phyloP scores from a whole-genome alignment of 768 basidiomycete genomes.

The Podaxis pistillaris region DNA sequence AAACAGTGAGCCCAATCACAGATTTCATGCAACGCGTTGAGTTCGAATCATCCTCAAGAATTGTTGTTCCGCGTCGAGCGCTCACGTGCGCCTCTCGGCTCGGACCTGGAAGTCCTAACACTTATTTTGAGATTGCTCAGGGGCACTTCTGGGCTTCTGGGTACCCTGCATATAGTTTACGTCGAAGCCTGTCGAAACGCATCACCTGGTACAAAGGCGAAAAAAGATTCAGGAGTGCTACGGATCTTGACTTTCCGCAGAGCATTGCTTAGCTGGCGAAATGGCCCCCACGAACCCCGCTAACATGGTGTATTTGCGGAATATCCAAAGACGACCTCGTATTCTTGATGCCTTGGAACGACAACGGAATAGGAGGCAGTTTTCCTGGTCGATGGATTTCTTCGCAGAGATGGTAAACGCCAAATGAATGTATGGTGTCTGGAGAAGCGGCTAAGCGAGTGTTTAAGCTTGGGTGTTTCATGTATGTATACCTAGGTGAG shows the following conservation, averaged over 20 bases:
- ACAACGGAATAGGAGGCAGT: not conserved
- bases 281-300: not conserved
- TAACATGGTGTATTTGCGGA: not conserved
- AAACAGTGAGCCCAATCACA: too few relatives aligned
- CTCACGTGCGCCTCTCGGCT: too few relatives aligned
- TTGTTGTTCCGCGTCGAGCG: too few relatives aligned
- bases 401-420: slow-evolving; percentile 7
- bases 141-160: not conserved
- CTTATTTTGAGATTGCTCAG: not conserved
- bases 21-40: too few relatives aligned
- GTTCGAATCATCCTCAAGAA: too few relatives aligned
- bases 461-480: not conserved
- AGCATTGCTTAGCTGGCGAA: not conserved
- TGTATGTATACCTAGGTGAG: not conserved
- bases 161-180: not conserved
- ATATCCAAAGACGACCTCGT: not conserved
- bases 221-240: not conserved
- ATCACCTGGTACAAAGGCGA: not conserved
- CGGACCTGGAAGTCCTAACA: too few relatives aligned
- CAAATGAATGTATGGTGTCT: not conserved
- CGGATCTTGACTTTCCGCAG: not conserved
- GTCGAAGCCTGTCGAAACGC: not conserved
- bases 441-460: not conserved
- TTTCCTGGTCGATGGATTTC: slow-evolving; percentile 4
- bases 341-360: not conserved